phyloP scores from a whole-genome alignment of 768 basidiomycete species.

The Coprinopsis strossmayeri region DNA sequence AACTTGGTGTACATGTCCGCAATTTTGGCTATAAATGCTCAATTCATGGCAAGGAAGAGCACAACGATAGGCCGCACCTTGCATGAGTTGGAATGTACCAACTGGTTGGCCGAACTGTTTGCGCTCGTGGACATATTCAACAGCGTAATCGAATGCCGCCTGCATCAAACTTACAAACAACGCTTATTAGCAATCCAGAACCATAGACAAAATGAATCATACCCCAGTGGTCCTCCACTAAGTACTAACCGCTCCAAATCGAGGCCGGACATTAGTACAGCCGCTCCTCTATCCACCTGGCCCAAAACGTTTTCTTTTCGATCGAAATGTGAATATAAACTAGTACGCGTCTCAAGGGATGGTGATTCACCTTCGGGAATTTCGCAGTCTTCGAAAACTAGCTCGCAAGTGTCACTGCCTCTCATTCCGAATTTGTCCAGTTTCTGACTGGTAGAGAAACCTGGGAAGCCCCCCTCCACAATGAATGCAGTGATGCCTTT shows the following conservation, averaged over 20 bases:
- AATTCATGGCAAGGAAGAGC: neutral
- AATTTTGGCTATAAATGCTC: conserved; percentile 49
- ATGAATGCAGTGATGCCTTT: conserved; percentile 93
- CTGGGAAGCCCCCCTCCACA: conserved; percentile 73
- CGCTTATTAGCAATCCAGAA: conserved; percentile 10
- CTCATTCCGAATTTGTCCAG: conserved; percentile 97
- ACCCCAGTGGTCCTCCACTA: conserved; percentile 90
- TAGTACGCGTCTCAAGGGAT: conserved; percentile 9
- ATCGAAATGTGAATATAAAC: conserved; percentile 31
- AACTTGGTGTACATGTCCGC: conserved; percentile 95
- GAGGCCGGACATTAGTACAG: conserved; percentile 90
- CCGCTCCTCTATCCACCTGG: conserved; percentile 68
- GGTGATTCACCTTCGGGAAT: conserved; percentile 69
- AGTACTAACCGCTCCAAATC: conserved; percentile 90
- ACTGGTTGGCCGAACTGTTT: conserved; percentile 87
- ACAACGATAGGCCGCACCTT: conserved; percentile 47
- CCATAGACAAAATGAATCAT: conserved; percentile 14
- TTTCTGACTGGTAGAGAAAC: conserved; percentile 86
- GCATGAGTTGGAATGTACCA: conserved; percentile 93
- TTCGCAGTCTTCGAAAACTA: conserved; percentile 86
- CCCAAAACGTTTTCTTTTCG: conserved; percentile 90
- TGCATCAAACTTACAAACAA: conserved; percentile 73
- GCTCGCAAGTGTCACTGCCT: conserved; percentile 90
- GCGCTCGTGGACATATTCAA: conserved; percentile 89
- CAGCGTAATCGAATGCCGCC: conserved; percentile 82